A percentile compares a stretch with the other conserved stretches of the same genome.
phyloP scores from a whole-genome alignment of 768 basidiomycete genomes.

The Lepiota brunneoincarnata region DNA sequence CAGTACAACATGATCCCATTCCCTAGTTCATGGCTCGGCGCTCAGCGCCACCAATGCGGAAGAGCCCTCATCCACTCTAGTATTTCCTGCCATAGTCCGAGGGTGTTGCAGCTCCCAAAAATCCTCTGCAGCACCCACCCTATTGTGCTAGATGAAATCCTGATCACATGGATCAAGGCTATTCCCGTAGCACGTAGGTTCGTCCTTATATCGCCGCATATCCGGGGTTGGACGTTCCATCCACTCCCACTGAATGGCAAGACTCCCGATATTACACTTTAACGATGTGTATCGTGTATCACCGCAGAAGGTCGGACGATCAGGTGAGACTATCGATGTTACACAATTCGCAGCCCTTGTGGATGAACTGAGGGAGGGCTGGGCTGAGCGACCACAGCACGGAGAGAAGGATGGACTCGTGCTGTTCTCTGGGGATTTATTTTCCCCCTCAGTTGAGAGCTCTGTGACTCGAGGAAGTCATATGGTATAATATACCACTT shows the following conservation, averaged over 20 bases:
- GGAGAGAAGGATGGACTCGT: slow-evolving; percentile 68
- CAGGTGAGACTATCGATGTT: slow-evolving; percentile 73
- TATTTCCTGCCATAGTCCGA: too few species aligned
- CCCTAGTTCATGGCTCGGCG: too few species aligned
- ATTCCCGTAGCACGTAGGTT: too few species aligned
- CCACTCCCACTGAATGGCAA: slow-evolving; percentile 6
- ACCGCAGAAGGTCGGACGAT: slow-evolving; percentile 61
- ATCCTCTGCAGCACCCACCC: too few species aligned
- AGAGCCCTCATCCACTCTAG: too few species aligned
- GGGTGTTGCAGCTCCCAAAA: too few species aligned
- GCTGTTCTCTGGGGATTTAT: slow-evolving; percentile 88
- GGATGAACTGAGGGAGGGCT: slow-evolving; percentile 55
- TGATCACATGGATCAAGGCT: too few species aligned
- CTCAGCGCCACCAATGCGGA: too few species aligned
- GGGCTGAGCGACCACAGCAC: slow-evolving; percentile 42
- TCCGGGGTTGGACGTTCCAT: background rate
- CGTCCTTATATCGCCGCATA: background rate
- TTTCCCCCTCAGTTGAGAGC: slow-evolving; percentile 84
- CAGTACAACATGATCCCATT: too few species aligned
- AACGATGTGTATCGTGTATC: slow-evolving; percentile 84
- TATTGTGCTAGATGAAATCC: too few species aligned
- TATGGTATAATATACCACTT: slow-evolving; percentile 54
- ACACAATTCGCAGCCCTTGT: slow-evolving; percentile 81
- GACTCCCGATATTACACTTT: slow-evolving; percentile 58
- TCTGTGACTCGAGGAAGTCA: slow-evolving; percentile 87